Evolutionary conservation across 192 early-diverging fungal genomes (phyloP), one percentile per base, ranked within the genome.

Genomic region (Coemansia sp.): DNA sequence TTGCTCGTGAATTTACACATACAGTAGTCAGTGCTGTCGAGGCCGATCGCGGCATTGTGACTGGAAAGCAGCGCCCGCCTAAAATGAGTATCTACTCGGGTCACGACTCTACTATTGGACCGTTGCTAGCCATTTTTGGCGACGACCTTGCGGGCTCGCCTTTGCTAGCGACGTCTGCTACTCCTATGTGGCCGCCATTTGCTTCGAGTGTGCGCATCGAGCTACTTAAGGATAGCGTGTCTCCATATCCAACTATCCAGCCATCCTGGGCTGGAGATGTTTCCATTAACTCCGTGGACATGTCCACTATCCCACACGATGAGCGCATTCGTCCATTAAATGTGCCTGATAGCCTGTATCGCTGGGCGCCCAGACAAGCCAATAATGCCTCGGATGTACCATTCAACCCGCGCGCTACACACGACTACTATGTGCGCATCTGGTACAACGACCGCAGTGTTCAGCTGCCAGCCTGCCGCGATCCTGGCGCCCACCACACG

Each of bases 351-450:
- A 64, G 66, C 60, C 53, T 77, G 37, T 82, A 82, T 65, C 71
- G 50, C 56, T 73, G 70, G 78, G 32, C 74, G 24, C 40, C 56
- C 11, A 32, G 45, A 16, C 53, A 61, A 60, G 29, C 59, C 44
- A 12, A 10, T n/a, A 52, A 11, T 12, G 1, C 49, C 20, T 52
- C 24, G 5, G 9, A 3, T 29, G 24, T 29, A 8, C 52, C 52
- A 55, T 55, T 55, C 52, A 70, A 77, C 40, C 70, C 75, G 7
- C 72, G 74, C 9, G 76, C 74, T 0, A 64, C 41, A 1, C 70
- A 69, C 34, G 82, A 69, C 62, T 84, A 84, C 70, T 84, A 79
- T 22, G 82, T 84, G 27, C 82, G 82, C 16, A 70, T 84, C n/a
- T 76, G 76, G 73, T 72, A 79, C 53, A 73, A 79, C 59, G 82